Conservation (phyloP, 176 grass and related monocot species). For the Carex kokanica region DNA sequence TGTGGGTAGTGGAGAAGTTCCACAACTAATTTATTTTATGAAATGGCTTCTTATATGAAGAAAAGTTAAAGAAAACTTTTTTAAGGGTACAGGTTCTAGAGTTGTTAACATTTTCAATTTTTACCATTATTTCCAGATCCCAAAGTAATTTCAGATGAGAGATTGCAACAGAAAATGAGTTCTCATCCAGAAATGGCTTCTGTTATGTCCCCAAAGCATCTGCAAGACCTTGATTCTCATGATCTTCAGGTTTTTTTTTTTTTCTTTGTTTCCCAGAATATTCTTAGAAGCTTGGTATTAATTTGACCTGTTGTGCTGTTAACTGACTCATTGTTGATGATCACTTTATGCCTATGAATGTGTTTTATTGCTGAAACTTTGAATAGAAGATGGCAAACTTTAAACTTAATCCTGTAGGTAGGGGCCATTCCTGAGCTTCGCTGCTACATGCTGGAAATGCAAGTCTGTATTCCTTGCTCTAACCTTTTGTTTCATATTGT, state of each 20-base stretch:
- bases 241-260: constrained; percentile 32
- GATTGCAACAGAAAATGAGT: constrained; percentile 15
- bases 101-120: constrained; percentile 19
- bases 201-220: constrained; percentile 16
- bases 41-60: background rate
- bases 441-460: background rate
- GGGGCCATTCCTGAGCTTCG: background rate
- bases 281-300: background rate
- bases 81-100: background rate
- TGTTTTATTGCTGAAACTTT: background rate
- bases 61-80: background rate
- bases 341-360: background rate
- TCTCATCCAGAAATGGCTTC: constrained; percentile 26
- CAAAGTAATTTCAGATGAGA: constrained; percentile 16
- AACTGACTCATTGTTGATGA: background rate
- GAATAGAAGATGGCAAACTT: background rate
- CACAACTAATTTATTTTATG: background rate
- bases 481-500: background rate
- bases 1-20: background rate
- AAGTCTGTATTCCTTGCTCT: background rate
- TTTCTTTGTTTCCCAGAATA: background rate
- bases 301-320: background rate
- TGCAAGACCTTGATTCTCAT: constrained; percentile 27
- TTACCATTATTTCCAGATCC: background rate
- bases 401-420: background rate